A percentile compares a stretch with the other conserved stretches of the same genome.
Conservation (phyloP, 2,329 filamentous ascomycete genomes). For the Lomentospora prolificans region DNA sequence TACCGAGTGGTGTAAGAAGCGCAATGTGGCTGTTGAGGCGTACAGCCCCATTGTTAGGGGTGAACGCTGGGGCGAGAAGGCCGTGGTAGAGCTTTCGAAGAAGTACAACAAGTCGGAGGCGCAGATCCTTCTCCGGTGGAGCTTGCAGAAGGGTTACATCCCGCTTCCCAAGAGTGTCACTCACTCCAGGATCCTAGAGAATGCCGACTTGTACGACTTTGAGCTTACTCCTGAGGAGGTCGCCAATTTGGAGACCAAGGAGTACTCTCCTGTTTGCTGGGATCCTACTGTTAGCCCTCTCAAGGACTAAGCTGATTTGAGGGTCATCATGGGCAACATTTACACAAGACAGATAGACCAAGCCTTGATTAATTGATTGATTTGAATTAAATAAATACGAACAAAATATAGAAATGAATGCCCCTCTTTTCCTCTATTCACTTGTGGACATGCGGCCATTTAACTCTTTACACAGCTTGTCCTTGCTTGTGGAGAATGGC, state of each 20-base stretch:
- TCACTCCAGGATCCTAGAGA: conserved; percentile 55
- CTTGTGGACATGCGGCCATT: too few relatives aligned
- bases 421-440: too few relatives aligned
- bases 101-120: conserved; percentile 67
- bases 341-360: too few relatives aligned
- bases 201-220: conserved; percentile 47
- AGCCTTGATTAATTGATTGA: too few relatives aligned
- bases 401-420: too few relatives aligned
- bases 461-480: not conserved
- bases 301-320: conserved; percentile 24
- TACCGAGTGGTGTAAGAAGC: conserved; percentile 61
- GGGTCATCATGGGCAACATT: too few relatives aligned
- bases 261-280: conserved; percentile 47
- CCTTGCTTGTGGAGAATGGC: not conserved
- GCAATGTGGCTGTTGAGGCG: conserved; percentile 52
- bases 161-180: conserved; percentile 68
- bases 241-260: conserved; percentile 34
- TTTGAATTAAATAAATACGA: too few relatives aligned
- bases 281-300: conserved; percentile 41
- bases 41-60: conserved; percentile 56
- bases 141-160: conserved; percentile 66
- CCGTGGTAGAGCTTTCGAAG: conserved; percentile 52
- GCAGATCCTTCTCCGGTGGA: conserved; percentile 73
- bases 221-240: conserved; percentile 44
- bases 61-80: conserved; percentile 59